A percentile compares a stretch with the other conserved stretches of the same genome.
Evolutionary conservation across 371 early-diverging fungal species (phyloP).

Genomic region (Apophysomyces trapeziformis): DNA sequence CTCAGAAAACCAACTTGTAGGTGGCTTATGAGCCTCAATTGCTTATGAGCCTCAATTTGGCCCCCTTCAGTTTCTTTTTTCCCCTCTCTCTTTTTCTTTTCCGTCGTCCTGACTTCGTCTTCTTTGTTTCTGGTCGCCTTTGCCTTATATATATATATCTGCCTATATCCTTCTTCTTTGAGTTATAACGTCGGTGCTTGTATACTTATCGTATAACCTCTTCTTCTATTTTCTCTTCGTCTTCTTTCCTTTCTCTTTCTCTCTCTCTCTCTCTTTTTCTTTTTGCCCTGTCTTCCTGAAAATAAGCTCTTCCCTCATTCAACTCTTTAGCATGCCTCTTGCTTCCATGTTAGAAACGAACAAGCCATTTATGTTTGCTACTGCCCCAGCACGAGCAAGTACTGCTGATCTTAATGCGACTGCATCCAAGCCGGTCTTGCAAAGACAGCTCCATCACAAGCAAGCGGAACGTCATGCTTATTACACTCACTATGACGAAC

Average conservation of each 20-base stretch:
- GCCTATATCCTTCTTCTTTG: neutral
- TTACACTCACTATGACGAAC: slow-evolving; percentile 1
- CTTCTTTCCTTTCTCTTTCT: neutral
- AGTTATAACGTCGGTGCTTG: neutral
- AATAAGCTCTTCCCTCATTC: neutral
- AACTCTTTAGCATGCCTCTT: slow-evolving; percentile 23
- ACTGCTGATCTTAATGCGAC: slow-evolving; percentile 17
- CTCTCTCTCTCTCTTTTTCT: neutral
- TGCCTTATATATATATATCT: neutral
- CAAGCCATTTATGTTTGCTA: slow-evolving; percentile 28
- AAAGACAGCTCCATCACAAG: slow-evolving; percentile 10
- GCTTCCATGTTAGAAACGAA: slow-evolving; percentile 36
- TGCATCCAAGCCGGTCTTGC: slow-evolving; percentile 21
- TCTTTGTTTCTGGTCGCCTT: neutral
- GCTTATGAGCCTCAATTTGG: neutral
- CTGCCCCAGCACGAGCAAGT: slow-evolving; percentile 27
- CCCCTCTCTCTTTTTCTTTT: slow-evolving; percentile 2
- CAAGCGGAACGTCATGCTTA: slow-evolving; percentile 10
- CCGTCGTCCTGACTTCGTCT: neutral
- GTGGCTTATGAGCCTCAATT: slow-evolving; percentile 9
- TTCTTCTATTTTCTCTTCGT: neutral
- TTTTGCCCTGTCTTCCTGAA: neutral
- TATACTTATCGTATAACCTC: neutral
- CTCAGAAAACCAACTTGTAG: too few species aligned
- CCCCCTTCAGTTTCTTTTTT: slow-evolving; percentile 15